Percentiles rank a stretch among this genome's conserved stretches.
These are phyloP conservation scores for Claviceps spartinae DNA, from an alignment of 2,329 filamentous ascomycete genomes.

Conservation along the genomic window DNA sequence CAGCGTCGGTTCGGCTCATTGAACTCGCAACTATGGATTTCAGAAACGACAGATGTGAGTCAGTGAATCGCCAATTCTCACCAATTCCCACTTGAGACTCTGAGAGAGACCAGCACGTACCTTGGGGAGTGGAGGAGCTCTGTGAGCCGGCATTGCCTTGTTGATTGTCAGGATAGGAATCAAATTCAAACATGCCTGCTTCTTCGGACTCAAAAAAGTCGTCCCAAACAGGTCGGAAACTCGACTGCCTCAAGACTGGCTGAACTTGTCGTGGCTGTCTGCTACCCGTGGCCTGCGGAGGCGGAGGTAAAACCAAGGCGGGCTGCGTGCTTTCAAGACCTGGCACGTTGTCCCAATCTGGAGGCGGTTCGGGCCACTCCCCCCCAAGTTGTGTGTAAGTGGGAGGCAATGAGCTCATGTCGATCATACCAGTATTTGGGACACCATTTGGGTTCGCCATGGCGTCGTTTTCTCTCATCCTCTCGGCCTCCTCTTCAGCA, in stretches of 20 bases:
- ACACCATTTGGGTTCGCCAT: too few species aligned
- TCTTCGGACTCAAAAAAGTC: constrained; percentile 15
- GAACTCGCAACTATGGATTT: constrained; percentile 2
- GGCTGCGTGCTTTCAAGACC: constrained; percentile 11
- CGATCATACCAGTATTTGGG: not conserved
- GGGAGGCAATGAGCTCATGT: constrained; percentile 6
- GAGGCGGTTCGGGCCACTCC: constrained; percentile 4
- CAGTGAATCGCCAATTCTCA: too few species aligned
- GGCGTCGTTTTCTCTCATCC: too few species aligned
- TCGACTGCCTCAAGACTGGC: not conserved
- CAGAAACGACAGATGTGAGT: too few species aligned
- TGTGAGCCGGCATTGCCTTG: not conserved
- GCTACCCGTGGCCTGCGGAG: too few species aligned
- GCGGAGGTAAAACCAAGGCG: constrained; percentile 3
- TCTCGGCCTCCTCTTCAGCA: too few species aligned
- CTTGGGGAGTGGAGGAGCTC: not conserved
- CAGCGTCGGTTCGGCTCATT: constrained; percentile 8
- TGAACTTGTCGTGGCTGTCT: too few species aligned
- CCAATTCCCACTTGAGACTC: too few species aligned
- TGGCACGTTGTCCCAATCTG: constrained; percentile 7
- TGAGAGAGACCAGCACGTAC: not conserved
- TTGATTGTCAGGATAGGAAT: constrained; percentile 3
- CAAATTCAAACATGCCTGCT: constrained; percentile 10
- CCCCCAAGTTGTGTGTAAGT: constrained; percentile 4
- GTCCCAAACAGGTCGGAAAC: not conserved